Percentiles rank a stretch among this genome's conserved stretches.
Conservation (phyloP, 257 asterid species). For the Solanum virginianum region DNA sequence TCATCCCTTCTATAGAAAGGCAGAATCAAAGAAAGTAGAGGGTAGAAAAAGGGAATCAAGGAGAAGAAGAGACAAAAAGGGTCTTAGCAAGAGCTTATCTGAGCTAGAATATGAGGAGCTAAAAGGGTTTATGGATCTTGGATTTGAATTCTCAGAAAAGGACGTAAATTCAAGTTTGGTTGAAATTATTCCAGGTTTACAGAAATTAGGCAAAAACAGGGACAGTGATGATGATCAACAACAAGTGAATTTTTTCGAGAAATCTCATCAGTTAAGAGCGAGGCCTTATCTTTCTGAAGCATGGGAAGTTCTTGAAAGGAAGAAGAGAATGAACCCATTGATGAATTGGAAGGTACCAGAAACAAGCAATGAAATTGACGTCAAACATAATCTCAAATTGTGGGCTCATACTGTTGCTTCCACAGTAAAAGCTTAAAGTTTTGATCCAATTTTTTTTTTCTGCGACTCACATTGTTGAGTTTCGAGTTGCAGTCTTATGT, state of each 20-base stretch:
- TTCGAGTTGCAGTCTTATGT: not conserved
- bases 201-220: slow-evolving; percentile 7
- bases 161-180: slow-evolving; percentile 21
- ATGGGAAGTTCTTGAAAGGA: slow-evolving; percentile 20
- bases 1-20: not conserved
- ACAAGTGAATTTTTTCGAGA: not conserved
- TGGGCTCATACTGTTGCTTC: slow-evolving; percentile 77
- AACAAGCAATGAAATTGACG: slow-evolving; percentile 15
- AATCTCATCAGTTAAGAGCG: not conserved
- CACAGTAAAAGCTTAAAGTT: not conserved
- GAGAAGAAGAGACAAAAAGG: not conserved
- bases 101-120: slow-evolving; percentile 49
- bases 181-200: slow-evolving; percentile 46
- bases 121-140: slow-evolving; percentile 54
- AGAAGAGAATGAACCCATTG: not conserved
- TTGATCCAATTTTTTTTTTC: not conserved
- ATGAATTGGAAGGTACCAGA: slow-evolving; percentile 30
- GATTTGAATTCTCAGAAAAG: slow-evolving; percentile 42
- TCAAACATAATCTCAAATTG: slow-evolving; percentile 34
- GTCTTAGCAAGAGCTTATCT: slow-evolving; percentile 29
- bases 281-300: slow-evolving; percentile 55
- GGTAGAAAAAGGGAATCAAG: not conserved
- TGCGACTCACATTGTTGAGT: not conserved
- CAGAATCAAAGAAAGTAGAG: not conserved
- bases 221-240: not conserved